Percentiles rank a stretch among this genome's conserved stretches.
Conservation (phyloP, 2,329 filamentous ascomycete species). For the Reticulascus tulasneorum region DNA sequence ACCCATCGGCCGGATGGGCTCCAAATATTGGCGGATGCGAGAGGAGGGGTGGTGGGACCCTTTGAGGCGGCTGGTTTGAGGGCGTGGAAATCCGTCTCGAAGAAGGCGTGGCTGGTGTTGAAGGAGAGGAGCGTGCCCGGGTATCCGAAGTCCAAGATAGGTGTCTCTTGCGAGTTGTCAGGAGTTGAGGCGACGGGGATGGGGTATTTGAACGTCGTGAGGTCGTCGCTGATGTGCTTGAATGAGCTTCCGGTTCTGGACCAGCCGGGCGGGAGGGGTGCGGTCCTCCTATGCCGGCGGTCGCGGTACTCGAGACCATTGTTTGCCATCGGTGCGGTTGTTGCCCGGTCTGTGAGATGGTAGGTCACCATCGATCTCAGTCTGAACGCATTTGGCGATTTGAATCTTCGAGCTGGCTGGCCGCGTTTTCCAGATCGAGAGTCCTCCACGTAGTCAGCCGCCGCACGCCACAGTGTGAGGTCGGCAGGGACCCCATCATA, state of each 20-base stretch:
- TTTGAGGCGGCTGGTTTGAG: too few relatives aligned
- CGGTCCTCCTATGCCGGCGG: constrained; percentile 24
- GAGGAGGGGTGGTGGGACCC: too few relatives aligned
- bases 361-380: constrained; percentile 34
- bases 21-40: constrained; percentile 40
- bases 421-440: constrained; percentile 26
- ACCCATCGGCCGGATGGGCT: constrained; percentile 31
- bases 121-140: constrained; percentile 38
- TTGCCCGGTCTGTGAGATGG: constrained; percentile 34
- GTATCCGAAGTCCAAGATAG: constrained; percentile 21
- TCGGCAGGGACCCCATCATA: constrained; percentile 40
- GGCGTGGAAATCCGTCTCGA: constrained; percentile 40
- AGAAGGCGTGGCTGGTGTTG: constrained; percentile 31
- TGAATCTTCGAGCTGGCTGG: constrained; percentile 28
- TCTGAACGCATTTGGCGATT: constrained; percentile 31
- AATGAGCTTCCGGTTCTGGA: constrained; percentile 29
- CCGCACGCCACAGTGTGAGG: constrained; percentile 36
- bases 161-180: too few relatives aligned
- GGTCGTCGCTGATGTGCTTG: constrained; percentile 35
- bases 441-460: constrained; percentile 39
- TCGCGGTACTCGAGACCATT: constrained; percentile 36
- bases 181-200: too few relatives aligned
- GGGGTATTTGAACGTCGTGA: constrained; percentile 37
- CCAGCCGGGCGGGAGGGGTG: constrained; percentile 35
- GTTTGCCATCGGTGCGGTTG: constrained; percentile 29